Conservation (phyloP, 441 rosid species). For the Arabidopsis lyrata region DNA sequence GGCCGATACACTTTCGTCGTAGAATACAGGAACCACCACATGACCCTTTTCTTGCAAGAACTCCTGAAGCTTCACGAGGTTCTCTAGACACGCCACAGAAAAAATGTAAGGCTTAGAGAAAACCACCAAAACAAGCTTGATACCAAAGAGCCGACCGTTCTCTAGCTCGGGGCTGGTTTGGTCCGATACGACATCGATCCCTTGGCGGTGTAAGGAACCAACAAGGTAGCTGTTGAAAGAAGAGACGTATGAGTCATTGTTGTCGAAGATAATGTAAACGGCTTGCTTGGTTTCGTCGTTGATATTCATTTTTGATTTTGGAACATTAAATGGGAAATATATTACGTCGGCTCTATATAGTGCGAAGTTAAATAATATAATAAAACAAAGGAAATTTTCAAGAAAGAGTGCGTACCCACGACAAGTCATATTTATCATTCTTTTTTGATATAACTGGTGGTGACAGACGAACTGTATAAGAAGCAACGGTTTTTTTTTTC, state of each 20-base stretch:
- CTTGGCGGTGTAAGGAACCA: background rate
- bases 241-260: background rate
- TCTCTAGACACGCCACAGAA: constrained; percentile 13
- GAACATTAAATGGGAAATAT: too few species aligned
- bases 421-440: too few species aligned
- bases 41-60: background rate
- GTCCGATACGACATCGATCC: background rate
- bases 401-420: too few species aligned
- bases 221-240: background rate
- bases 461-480: too few species aligned
- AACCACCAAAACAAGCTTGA: background rate
- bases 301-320: too few species aligned
- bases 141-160: background rate
- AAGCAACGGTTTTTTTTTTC: too few species aligned
- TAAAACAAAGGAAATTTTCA: too few species aligned
- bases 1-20: background rate
- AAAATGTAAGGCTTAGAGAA: background rate
- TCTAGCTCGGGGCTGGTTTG: background rate
- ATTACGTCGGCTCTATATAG: too few species aligned
- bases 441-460: too few species aligned
- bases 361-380: too few species aligned
- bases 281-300: background rate
- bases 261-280: background rate
- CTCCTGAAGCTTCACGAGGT: background rate
- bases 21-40: constrained; percentile 16